Conservation (phyloP, 1,139 yeast genomes). For the Debaryomyces fabryi region DNA sequence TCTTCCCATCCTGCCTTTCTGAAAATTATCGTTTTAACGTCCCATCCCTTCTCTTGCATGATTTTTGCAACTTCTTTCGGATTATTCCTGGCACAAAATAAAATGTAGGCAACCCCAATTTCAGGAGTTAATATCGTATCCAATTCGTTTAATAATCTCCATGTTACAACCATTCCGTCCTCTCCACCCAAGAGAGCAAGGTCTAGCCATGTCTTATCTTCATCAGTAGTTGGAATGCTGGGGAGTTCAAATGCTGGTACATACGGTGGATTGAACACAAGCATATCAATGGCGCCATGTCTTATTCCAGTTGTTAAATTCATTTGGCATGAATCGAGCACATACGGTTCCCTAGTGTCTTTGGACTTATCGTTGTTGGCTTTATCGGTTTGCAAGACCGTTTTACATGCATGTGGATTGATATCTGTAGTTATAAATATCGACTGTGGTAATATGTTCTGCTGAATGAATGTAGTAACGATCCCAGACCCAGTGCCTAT, state of each 20-base stretch:
- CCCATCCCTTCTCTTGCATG: constrained; percentile 62
- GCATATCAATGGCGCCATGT: constrained; percentile 57
- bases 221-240: constrained; percentile 51
- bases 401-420: constrained; percentile 72
- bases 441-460: constrained; percentile 51
- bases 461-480: constrained; percentile 71
- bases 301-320: constrained; percentile 56
- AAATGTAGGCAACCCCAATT: constrained; percentile 76
- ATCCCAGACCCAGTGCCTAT: constrained; percentile 93
- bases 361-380: constrained; percentile 40
- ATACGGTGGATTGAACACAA: constrained; percentile 93
- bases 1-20: constrained; percentile 97
- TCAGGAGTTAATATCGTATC: constrained; percentile 45
- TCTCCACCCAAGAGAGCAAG: constrained; percentile 86
- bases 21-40: constrained; percentile 48
- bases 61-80: constrained; percentile 59
- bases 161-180: constrained; percentile 87
- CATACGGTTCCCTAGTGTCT: constrained; percentile 15
- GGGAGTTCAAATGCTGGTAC: constrained; percentile 81
- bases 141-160: constrained; percentile 57
- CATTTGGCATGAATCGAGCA: constrained; percentile 61
- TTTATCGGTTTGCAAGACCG: constrained; percentile 53
- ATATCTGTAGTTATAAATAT: constrained; percentile 72
- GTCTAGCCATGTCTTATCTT: constrained; percentile 73
- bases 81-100: constrained; percentile 84